Base-by-base conservation (phyloP, 2,329 filamentous ascomycete species). In the Pyrenophora teres region DNA sequence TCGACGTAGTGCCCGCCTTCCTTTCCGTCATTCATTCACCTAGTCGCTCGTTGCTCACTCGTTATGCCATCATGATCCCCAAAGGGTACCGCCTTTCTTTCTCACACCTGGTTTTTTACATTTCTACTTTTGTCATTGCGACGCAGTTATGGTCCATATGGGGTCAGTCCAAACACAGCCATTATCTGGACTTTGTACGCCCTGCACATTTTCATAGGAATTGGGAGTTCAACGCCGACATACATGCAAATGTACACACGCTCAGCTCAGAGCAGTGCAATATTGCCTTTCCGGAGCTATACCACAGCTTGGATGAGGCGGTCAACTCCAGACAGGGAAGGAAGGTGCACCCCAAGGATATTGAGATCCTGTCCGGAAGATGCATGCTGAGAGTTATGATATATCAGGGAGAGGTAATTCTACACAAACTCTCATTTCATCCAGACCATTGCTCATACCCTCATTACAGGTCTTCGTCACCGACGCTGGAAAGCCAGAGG, bases 301-400 rank as follows among this genome's bases (percentile, higher is more conserved):
- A 71, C 27, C 53, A 70, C 35, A 64, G 66, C 48, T 54, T 70
- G 3, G 65, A 70, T 13, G 48, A 67, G 41, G 40, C 64, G 13
- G 64, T 69, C 7, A 59, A 54, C 40, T 40, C 59, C 36, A 56
- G 67, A 25, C 56, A 64, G 27, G 67, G 66, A 38, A 56, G 59
- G 2, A 69, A 69, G 46, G 62, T 71, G 7, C 57, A 64, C 21
- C 35, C 54, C 13, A 40, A 69, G 27, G 68, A 71, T 31, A 70
- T 71, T 39, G 62, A 57, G 37, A 70, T 71, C 13, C 41, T 49
- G 16, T 45, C 64, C 39, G 67, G 67, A 19, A 59, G 68, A 56
- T 71, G 68, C 37, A 71, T 71, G 68, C 43, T 71, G 36, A 56
- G 68, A 19, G 49, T 71, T 10, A 59, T 71, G 59, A 57, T 71